Conservation (phyloP, 805 yeast species). For the Lipomyces anomalus region DNA sequence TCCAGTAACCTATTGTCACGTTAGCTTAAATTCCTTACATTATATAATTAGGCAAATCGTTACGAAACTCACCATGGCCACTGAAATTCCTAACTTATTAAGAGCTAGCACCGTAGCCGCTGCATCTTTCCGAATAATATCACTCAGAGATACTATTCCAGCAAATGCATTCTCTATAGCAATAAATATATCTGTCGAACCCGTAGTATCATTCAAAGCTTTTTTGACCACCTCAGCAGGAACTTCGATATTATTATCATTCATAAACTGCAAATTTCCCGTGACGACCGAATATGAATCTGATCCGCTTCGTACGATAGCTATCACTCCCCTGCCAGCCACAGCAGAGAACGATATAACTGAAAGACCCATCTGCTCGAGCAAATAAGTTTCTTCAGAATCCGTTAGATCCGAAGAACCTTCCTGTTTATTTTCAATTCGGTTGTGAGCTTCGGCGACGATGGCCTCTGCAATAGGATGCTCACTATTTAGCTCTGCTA, state of each 20-base stretch:
- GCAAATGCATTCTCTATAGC: conserved; percentile 50
- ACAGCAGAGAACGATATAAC: conserved; percentile 27
- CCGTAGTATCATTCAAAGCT: conserved; percentile 12
- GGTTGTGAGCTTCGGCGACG: conserved; percentile 28
- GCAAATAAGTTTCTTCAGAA: background rate
- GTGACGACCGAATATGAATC: conserved; percentile 38
- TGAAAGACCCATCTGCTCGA: conserved; percentile 7
- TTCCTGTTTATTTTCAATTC: conserved; percentile 26
- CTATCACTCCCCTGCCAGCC: conserved; percentile 35
- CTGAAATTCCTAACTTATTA: conserved; percentile 46
- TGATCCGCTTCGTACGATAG: conserved; percentile 20
- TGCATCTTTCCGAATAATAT: conserved; percentile 63
- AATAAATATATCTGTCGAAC: conserved; percentile 49
- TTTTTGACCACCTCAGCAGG: conserved; percentile 11
- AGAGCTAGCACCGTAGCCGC: conserved; percentile 53
- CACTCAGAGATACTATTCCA: conserved; percentile 66
- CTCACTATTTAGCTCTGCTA: conserved; percentile 65
- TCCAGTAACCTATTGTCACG: too few species aligned
- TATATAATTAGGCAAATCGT: too few species aligned
- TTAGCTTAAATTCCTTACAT: too few species aligned
- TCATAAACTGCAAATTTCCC: conserved; percentile 49
- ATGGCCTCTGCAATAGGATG: conserved; percentile 86
- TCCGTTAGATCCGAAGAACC: conserved; percentile 6
- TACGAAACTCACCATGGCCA: too few species aligned
- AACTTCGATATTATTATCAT: conserved; percentile 19